phyloP scores from a whole-genome alignment of 163 green algal genomes.

The Picocystis sp. region DNA sequence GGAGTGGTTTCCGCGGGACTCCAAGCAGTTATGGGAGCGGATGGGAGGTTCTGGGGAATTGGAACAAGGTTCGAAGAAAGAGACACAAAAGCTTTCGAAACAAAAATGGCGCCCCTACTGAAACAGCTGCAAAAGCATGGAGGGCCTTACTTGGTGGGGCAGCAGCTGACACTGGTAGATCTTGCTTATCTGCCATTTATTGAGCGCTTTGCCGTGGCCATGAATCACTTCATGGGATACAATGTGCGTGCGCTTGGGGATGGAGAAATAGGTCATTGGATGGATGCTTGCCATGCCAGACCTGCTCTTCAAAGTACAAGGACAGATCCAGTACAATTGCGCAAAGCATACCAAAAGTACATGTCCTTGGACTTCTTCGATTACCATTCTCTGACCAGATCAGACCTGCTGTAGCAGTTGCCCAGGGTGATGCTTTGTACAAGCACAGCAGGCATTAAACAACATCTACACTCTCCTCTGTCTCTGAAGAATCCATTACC shows the following conservation, averaged over 20 bases:
- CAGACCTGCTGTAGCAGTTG: conserved; percentile 11
- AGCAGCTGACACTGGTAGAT: conserved; percentile 14
- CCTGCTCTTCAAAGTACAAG: conserved; percentile 5
- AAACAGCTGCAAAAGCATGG: conserved; percentile 11
- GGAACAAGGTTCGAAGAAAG: too few relatives aligned
- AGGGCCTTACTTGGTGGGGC: conserved; percentile 26
- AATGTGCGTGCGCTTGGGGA: conserved; percentile 8
- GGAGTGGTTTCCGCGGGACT: too few relatives aligned
- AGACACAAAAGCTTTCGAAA: conserved; percentile 13
- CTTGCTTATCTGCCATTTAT: conserved; percentile 12
- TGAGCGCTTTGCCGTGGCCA: conserved; percentile 11
- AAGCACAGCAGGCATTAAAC: too few relatives aligned
- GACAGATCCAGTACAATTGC: conserved; percentile 14
- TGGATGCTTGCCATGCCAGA: conserved; percentile 9
- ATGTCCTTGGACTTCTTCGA: conserved; percentile 33
- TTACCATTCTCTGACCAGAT: conserved; percentile 16
- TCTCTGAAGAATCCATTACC: too few relatives aligned
- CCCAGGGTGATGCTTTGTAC: too few relatives aligned
- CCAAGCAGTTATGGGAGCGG: too few relatives aligned
- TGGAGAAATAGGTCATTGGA: conserved; percentile 16
- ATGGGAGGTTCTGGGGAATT: too few relatives aligned
- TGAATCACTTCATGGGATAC: conserved; percentile 7
- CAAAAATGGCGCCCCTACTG: conserved; percentile 5
- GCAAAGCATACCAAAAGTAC: conserved; percentile 16
- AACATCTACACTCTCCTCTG: too few relatives aligned